Base-by-base conservation (phyloP, 768 basidiomycete genomes). In the Candolleomyces eurysporus region DNA sequence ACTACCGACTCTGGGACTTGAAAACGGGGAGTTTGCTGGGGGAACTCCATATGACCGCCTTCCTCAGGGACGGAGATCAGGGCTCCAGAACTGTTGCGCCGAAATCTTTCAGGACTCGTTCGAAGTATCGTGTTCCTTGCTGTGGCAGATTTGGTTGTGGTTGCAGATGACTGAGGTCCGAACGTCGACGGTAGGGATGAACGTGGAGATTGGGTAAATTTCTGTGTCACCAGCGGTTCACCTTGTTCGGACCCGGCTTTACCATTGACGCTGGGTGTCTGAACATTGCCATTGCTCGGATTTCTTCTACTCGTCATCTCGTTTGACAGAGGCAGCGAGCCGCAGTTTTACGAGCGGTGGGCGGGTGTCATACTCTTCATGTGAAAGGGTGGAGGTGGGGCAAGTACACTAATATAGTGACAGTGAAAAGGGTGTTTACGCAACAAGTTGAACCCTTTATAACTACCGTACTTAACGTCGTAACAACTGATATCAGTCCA, bases 11-110 rank as follows among this genome's bases (percentile, higher is more conserved):
- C 40, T 17, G 45, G 19, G 21, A 36, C 36, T 11, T 36, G 36
- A 11, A 43, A 57, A n/a, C 32, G 39, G 5, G 19, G 32, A 31
- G 32, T 26, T 40, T 55, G 32, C 16, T 55, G 17, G 53, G 17
- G 7, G 59, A 60, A 60, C 21, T 53, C 59, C 59, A 59, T 62
- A 84, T 90, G 88, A 78, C 78, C 1, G 84, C 85, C 57, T 78
- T 82, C 59, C 43, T 60, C 59, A 11, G 52, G 59, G 13, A 60
- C 52, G 3, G 59, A 32, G 31, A 60, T 48, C 26, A 60, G 21
- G 17, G 36, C 9, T 9, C 40, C 22, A 11, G 43, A 22, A 11
- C 49, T 42, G 16, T 32, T 51, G 32, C 49, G 48, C 39, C 40
- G 46, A 9, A 13, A n/a, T 9, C 49, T 36, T 39, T 59, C 58